Evolutionary conservation across 2,329 filamentous ascomycete genomes (phyloP).

Genomic region (Penicillium corylophilum): DNA sequence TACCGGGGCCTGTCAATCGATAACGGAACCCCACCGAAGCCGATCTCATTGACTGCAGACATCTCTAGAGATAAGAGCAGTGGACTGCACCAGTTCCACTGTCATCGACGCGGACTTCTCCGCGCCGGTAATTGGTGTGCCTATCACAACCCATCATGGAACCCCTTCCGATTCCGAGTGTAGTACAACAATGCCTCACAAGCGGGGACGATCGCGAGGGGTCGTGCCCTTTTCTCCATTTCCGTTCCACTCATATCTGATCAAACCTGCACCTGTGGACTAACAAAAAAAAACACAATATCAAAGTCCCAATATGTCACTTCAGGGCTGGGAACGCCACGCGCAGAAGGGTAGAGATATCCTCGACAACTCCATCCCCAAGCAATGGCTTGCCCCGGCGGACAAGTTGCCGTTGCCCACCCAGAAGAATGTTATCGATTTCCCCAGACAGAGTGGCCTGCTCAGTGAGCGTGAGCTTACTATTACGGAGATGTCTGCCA

Average conservation of each 20-base stretch:
- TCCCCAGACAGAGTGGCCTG: slow-evolving; percentile 47
- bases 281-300: neutral
- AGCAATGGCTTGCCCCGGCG: slow-evolving; percentile 34
- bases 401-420: slow-evolving; percentile 28
- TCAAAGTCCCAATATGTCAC: slow-evolving; percentile 15
- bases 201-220: neutral
- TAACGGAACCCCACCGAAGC: slow-evolving; percentile 14
- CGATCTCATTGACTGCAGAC: neutral
- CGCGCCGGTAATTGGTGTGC: neutral
- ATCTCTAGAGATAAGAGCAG: neutral
- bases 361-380: slow-evolving; percentile 34
- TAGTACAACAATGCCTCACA: neutral
- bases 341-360: slow-evolving; percentile 36
- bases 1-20: neutral
- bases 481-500: slow-evolving; percentile 51
- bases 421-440: slow-evolving; percentile 31
- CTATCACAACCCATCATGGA: slow-evolving; percentile 4
- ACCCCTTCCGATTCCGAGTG: slow-evolving; percentile 6
- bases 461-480: slow-evolving; percentile 49
- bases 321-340: slow-evolving; percentile 30
- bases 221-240: neutral
- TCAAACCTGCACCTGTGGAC: neutral
- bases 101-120: slow-evolving; percentile 5
- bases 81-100: slow-evolving; percentile 7
- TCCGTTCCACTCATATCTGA: neutral